Conservation (phyloP, 73 alveolate genomes). For the Paramecium pentaurelia region DNA sequence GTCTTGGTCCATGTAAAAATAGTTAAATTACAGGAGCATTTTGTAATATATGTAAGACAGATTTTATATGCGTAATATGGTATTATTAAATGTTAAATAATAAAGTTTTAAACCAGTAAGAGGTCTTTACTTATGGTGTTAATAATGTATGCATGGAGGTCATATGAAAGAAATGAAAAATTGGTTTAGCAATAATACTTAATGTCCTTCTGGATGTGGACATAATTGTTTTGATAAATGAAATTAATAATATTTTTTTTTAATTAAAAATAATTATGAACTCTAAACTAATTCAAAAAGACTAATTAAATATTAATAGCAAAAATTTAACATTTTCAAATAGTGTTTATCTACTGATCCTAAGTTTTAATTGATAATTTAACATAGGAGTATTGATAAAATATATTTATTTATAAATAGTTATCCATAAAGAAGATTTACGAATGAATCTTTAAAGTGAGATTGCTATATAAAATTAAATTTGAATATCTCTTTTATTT, state of each 20-base stretch:
- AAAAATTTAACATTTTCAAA: too few relatives aligned
- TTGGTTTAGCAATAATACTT: neutral
- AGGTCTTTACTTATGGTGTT: slow-evolving; percentile 28
- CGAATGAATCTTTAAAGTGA: too few relatives aligned
- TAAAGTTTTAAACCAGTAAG: neutral
- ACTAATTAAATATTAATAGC: too few relatives aligned
- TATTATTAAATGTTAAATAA: neutral
- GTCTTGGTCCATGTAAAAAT: neutral
- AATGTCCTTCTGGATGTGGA: slow-evolving; percentile 47
- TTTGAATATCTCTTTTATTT: too few relatives aligned
- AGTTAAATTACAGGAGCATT: neutral
- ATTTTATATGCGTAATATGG: neutral
- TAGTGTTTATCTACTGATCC: too few relatives aligned
- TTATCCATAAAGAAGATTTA: too few relatives aligned
- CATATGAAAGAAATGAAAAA: neutral
- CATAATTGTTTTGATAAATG: slow-evolving; percentile 33
- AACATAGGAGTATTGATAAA: too few relatives aligned
- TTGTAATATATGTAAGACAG: neutral
- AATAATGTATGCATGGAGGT: slow-evolving; percentile 31
- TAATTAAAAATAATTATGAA: neutral
- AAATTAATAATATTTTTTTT: neutral
- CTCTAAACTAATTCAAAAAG: neutral
- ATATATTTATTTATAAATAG: too few relatives aligned
- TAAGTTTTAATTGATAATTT: too few relatives aligned
- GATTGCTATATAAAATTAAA: too few relatives aligned